These are phyloP conservation scores for Boletus holoroseus DNA, from an alignment of 1,284 basidiomycete genomes.

Conservation along the genomic window DNA sequence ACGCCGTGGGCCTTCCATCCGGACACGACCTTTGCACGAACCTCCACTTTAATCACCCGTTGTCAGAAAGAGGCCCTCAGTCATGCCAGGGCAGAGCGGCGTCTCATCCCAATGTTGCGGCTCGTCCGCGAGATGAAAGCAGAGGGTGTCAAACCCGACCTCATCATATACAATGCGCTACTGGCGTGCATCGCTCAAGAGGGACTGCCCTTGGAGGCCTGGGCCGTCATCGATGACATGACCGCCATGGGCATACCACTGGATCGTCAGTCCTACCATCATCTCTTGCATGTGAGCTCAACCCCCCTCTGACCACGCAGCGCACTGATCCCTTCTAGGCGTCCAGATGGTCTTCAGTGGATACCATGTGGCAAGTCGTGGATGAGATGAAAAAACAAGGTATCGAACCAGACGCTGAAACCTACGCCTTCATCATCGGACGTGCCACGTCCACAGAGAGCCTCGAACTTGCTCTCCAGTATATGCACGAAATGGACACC, in stretches of 20 bases:
- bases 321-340: constrained; percentile 30
- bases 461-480: constrained; percentile 59
- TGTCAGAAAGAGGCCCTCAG: constrained; percentile 39
- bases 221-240: constrained; percentile 75
- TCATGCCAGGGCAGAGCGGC: constrained; percentile 30
- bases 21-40: constrained; percentile 29
- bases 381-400: constrained; percentile 45
- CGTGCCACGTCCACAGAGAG: constrained; percentile 45
- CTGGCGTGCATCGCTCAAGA: constrained; percentile 44
- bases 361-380: constrained; percentile 34
- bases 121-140: constrained; percentile 53
- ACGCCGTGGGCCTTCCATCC: constrained; percentile 29
- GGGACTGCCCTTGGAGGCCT: constrained; percentile 46
- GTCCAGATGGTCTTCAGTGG: constrained; percentile 29
- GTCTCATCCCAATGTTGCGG: constrained; percentile 28
- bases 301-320: constrained; percentile 1
- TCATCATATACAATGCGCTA: constrained; percentile 51
- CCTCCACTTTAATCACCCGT: constrained; percentile 31
- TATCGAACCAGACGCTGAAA: constrained; percentile 46
- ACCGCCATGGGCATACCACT: constrained; percentile 50
- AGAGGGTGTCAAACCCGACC: constrained; percentile 44
- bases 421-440: constrained; percentile 50
- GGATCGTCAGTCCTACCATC: constrained; percentile 55
- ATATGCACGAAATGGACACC: constrained; percentile 47
- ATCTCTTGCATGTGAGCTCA: constrained; percentile 52